Evolutionary conservation across 306 rosid species (phyloP).

Genomic region (Cucumis melo): DNA sequence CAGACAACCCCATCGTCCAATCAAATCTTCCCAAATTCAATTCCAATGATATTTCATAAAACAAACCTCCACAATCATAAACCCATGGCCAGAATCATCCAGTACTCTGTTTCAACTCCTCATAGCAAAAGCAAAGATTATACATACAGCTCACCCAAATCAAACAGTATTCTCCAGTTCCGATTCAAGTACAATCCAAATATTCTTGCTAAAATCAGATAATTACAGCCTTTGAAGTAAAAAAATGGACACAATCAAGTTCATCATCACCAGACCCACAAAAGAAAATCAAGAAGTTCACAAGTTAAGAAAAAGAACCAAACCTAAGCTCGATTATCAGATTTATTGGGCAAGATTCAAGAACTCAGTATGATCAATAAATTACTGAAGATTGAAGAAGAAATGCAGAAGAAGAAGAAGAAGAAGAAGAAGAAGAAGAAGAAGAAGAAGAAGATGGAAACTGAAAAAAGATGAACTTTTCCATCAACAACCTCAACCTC

Average conservation of each 20-base stretch:
- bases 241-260: neutral
- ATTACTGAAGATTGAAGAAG: neutral
- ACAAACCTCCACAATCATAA: neutral
- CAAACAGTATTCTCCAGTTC: neutral
- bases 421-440: neutral
- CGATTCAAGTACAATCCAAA: constrained; percentile 6
- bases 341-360: neutral
- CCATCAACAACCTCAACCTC: neutral
- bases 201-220: neutral
- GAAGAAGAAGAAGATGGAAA: neutral
- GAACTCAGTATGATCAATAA: neutral
- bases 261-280: neutral
- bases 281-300: neutral
- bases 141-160: neutral
- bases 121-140: neutral
- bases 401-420: neutral
- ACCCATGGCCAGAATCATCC: neutral
- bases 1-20: neutral
- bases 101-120: neutral
- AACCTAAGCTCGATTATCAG: neutral
- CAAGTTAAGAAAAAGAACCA: constrained; percentile 2
- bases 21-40: neutral
- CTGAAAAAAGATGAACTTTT: neutral
- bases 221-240: neutral
- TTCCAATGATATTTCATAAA: neutral